Base-by-base conservation (phyloP, 805 yeast species). In the Starmera pachycereana region DNA sequence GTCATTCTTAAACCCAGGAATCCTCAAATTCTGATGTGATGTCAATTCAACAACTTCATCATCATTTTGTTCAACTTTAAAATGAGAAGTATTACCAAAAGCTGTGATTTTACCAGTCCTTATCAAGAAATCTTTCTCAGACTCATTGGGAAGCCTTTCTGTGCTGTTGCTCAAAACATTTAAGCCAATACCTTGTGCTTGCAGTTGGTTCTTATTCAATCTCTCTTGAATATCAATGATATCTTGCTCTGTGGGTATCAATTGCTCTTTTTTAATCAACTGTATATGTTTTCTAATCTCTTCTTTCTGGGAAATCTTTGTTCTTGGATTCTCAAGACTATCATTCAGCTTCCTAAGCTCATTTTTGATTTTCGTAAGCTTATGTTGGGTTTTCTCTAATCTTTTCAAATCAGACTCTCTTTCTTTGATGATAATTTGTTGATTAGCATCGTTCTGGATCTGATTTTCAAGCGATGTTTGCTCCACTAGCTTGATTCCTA, bases 51-150 rank as follows among this genome's bases (percentile, higher is more conserved):
- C 43, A 1, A 39, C 38, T 7, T 43, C 33, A 8, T 31, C 36
- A 12, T 49, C 12, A 10, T 29, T 11, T 12, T 56, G 63, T 2
- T 63, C 69, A 4, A 54, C 50, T 11, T 47, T 68, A 49, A 86
- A 82, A 2, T 76, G 79, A 33, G 69, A 67, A 16, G 74, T 62
- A 28, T 75, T 74, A 10, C 96, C 95, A 65, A 92, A 92, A 1
- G 97, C 97, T 0, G 98, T 92, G 41, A 88, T 76, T 56, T 87
- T 79, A 27, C 98, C 98, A 0, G 90, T 89, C 47, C 98, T 69
- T 0, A 92, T 74, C 44, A 92, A 66, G 53, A 61, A 89, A 38
- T 89, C 97, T 41, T 75, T 75, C 52, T 82, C 83, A 0, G 87
- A 61, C 53, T 92, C 97, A n/a, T 74, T 83, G 0, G 82, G 76